A percentile compares a stretch with the other conserved stretches of the same genome.
phyloP scores from a whole-genome alignment of 768 basidiomycete genomes.

The Hygrophoropsis aurantiaca region DNA sequence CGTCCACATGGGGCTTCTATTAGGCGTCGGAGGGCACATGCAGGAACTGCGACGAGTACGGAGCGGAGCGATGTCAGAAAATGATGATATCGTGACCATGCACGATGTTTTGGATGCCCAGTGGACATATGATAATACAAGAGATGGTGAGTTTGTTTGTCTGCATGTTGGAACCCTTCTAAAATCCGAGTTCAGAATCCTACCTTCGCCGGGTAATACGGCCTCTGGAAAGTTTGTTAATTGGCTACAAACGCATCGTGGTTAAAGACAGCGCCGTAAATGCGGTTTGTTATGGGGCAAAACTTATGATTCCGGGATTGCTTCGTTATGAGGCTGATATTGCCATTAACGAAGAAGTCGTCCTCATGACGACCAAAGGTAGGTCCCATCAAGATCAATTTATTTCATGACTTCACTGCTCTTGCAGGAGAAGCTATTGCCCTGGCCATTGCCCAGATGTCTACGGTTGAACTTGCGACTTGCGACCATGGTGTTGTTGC shows the following conservation, averaged over 20 bases:
- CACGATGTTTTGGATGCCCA: constrained; percentile 99
- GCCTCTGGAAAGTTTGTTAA: constrained; percentile 89
- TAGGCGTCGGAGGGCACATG: constrained; percentile 99
- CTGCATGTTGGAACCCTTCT: constrained; percentile 8
- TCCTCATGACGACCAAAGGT: constrained; percentile 99
- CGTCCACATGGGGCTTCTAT: constrained; percentile 90
- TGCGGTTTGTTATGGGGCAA: constrained; percentile 98
- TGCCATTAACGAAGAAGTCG: constrained; percentile 91
- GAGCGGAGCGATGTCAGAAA: constrained; percentile 95
- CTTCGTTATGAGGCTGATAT: constrained; percentile 96
- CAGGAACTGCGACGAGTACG: constrained; percentile 95
- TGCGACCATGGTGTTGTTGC: constrained; percentile 99
- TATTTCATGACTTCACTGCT: constrained; percentile 1
- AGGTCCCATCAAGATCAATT: constrained; percentile 2
- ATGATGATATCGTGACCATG: constrained; percentile 99
- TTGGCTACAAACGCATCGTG: constrained; percentile 97
- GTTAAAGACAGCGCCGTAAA: constrained; percentile 99
- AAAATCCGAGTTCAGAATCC: constrained; percentile 60
- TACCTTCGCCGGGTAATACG: constrained; percentile 94
- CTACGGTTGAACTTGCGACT: constrained; percentile 95
- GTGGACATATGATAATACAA: constrained; percentile 96
- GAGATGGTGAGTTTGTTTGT: constrained; percentile 68
- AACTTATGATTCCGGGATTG: constrained; percentile 98
- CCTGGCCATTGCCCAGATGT: constrained; percentile 95
- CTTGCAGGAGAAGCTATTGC: constrained; percentile 85